These are phyloP conservation scores for Prillingera fragicola DNA, from an alignment of 1,284 basidiomycete species.

Conservation along the genomic window DNA sequence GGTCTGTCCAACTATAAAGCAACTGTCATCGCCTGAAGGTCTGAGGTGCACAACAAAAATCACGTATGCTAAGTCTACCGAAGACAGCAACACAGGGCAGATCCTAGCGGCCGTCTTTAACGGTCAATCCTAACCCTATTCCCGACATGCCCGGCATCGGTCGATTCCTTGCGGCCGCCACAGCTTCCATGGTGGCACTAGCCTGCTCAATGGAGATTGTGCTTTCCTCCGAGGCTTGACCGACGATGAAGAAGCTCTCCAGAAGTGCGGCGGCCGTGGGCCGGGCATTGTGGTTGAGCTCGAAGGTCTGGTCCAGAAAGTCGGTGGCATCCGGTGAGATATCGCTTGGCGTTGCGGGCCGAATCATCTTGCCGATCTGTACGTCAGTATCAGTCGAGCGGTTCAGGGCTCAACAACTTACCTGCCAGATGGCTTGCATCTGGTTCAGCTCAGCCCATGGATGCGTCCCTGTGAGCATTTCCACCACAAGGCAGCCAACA, in stretches of 20 bases:
- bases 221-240: no score
- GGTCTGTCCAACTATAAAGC: no score
- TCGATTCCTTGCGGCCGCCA: constrained; percentile 9
- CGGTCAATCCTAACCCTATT: background rate
- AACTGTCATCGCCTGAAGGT: no score
- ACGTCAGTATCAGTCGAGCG: background rate
- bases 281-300: constrained; percentile 72
- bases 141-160: constrained; percentile 1
- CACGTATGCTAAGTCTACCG: no score
- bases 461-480: constrained; percentile 97
- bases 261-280: constrained; percentile 73
- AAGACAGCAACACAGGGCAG: no score
- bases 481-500: constrained; percentile 92
- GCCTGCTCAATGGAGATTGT: constrained; percentile 15
- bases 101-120: no score
- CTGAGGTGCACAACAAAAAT: no score
- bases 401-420: no score
- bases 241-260: constrained; percentile 64
- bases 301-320: constrained; percentile 78
- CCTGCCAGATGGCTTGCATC: constrained; percentile 98
- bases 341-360: constrained; percentile 78
- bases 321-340: constrained; percentile 78
- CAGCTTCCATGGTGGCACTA: constrained; percentile 11
- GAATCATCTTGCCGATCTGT: constrained; percentile 79
- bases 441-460: constrained; percentile 97